Percentiles rank a stretch among this genome's conserved stretches.
Evolutionary conservation across 2,329 filamentous ascomycete genomes (phyloP).

Genomic region (Colletotrichum sp.): DNA sequence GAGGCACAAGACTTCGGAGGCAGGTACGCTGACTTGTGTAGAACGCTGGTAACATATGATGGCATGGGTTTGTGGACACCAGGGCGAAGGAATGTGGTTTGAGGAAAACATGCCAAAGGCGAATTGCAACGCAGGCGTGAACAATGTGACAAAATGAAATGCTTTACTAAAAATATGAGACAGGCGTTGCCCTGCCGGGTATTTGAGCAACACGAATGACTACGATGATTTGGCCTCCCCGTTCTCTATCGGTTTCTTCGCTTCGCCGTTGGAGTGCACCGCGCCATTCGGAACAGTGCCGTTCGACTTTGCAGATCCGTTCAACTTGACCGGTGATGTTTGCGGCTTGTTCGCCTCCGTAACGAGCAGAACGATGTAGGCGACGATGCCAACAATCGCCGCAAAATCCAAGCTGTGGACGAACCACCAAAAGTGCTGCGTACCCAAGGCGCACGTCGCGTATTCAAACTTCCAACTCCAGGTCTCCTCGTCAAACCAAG

Average conservation of each 20-base stretch:
- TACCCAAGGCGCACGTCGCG: conserved; percentile 76
- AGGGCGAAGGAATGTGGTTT: background rate
- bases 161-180: conserved; percentile 11
- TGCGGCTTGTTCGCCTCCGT: background rate
- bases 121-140: background rate
- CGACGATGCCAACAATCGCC: conserved; percentile 35
- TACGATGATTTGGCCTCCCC: conserved; percentile 9
- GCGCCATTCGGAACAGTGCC: background rate
- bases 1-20: background rate
- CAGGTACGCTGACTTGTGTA: background rate
- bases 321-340: background rate
- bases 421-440: conserved; percentile 94
- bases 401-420: conserved; percentile 76
- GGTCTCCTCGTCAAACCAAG: conserved; percentile 80
- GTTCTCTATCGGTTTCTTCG: background rate
- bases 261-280: background rate
- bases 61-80: background rate
- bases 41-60: background rate
- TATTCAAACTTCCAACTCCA: conserved; percentile 87
- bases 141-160: conserved; percentile 8
- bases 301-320: background rate
- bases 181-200: conserved; percentile 18
- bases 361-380: conserved; percentile 26
- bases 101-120: background rate
- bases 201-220: conserved; percentile 13